Evolutionary conservation across 495 filamentous ascomycete species (phyloP), one percentile per base, ranked within the genome.

Genomic region (Penicillium macrosclerotiorum): DNA sequence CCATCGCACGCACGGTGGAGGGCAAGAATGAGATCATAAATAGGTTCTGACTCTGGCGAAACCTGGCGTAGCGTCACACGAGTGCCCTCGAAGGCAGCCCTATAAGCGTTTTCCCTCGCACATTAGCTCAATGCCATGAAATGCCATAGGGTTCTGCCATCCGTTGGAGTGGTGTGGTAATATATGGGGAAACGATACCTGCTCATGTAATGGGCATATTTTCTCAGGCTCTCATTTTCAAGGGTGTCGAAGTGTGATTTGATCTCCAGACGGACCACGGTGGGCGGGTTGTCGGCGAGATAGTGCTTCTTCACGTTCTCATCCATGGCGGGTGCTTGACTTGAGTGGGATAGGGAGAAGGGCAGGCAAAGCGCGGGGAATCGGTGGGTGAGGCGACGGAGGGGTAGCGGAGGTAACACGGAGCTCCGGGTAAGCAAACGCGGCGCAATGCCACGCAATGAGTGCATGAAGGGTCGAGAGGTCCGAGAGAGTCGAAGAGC

Each of bases 151-250:
- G 26, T 11, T 26, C 30, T 11, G 20, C 8, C 8, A 18, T 2
- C 29, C 14, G 31, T n/a, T n/a, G n/a, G n/a, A n/a, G n/a, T n/a
- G n/a, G n/a, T n/a, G n/a, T n/a, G n/a, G 22, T 12, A n/a, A 24
- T 8, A 13, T 30, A 3, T 17, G 19, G 16, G 31, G 35, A 39
- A 27, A 49, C 37, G 73, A 50, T 78, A 91, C 88, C 79, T 75
- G 77, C 85, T 90, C 59, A 96, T 89, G 56, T 88, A 87, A 66
- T 98, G 93, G 26, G 93, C 90, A 69, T 98, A 98, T 64, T 80
- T 81, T 14, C 67, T 55, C 43, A 79, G 62, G 63, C 88, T 89
- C 52, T 84, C 73, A 57, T 89, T 82, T 30, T 76, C 81, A 43
- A 98, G 69, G 9, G 86, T 80, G 31, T 90, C 83, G 64, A 96